These are phyloP conservation scores for Trebouxiophyceae sp. DNA, from an alignment of 163 green algal genomes.

Conservation along the genomic window DNA sequence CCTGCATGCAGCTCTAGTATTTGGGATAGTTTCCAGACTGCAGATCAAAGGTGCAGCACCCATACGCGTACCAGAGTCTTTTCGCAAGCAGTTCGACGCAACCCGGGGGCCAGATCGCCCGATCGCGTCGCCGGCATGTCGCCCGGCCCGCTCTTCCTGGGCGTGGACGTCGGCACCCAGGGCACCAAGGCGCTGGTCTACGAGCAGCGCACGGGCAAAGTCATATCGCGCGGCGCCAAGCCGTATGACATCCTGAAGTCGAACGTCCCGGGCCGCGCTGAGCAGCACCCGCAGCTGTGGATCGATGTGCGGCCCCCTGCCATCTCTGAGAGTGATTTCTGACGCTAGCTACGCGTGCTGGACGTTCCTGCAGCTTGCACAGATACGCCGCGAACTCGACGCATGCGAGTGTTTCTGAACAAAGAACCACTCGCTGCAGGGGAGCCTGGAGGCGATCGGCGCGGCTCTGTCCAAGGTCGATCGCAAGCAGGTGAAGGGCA, in stretches of 20 bases:
- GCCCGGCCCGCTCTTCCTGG: slow-evolving; percentile 44
- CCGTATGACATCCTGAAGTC: slow-evolving; percentile 44
- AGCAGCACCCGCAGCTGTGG: slow-evolving; percentile 75
- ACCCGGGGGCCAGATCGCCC: too few relatives aligned
- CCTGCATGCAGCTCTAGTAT: too few relatives aligned
- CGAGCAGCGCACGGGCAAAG: slow-evolving; percentile 22
- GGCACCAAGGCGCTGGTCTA: slow-evolving; percentile 68
- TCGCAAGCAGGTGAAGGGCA: slow-evolving; percentile 9
- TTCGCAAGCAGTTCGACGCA: too few relatives aligned
- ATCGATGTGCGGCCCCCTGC: slow-evolving; percentile 37
- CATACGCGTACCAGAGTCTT: too few relatives aligned
- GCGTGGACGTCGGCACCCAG: slow-evolving; percentile 73
- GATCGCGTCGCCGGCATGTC: too few relatives aligned
- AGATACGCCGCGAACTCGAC: neutral
- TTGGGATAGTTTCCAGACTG: too few relatives aligned
- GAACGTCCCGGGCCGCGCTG: slow-evolving; percentile 48
- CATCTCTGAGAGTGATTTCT: neutral
- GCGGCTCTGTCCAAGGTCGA: slow-evolving; percentile 14
- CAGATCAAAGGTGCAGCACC: too few relatives aligned
- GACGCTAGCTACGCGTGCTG: too few relatives aligned
- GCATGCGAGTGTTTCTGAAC: too few relatives aligned
- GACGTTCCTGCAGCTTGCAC: too few relatives aligned
- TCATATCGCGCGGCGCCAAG: slow-evolving; percentile 42
- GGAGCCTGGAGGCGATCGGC: slow-evolving; percentile 13
- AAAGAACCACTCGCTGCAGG: too few relatives aligned